A percentile compares a stretch with the other conserved stretches of the same genome.
Evolutionary conservation across 2,329 filamentous ascomycete species (phyloP).

Genomic region (Exserohilum rostratum): DNA sequence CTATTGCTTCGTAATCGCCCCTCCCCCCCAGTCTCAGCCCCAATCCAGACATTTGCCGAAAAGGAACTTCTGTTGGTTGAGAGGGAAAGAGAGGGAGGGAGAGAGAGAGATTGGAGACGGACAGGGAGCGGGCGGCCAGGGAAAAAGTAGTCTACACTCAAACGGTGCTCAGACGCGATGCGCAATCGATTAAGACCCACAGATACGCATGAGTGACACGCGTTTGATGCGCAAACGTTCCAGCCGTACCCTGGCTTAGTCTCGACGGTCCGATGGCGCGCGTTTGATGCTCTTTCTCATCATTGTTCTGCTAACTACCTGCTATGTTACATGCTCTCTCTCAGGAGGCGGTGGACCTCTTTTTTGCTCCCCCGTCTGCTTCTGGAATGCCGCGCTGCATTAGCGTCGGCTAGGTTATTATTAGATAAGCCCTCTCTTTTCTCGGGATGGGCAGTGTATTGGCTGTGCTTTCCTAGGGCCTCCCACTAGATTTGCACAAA

Average conservation of each 20-base stretch:
- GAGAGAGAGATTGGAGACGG: no score
- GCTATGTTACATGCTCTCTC: no score
- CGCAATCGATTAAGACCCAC: constrained; percentile 3
- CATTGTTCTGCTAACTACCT: no score
- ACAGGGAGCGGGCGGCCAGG: no score
- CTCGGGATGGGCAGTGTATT: not conserved
- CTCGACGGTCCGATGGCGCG: no score
- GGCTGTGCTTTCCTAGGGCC: not conserved
- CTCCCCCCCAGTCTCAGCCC: no score
- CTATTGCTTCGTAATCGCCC: no score
- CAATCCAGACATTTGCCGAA: not conserved
- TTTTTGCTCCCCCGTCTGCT: not conserved
- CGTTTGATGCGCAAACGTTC: constrained; percentile 5
- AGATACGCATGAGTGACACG: constrained; percentile 9
- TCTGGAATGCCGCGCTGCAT: constrained; percentile 5
- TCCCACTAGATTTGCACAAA: constrained; percentile 3
- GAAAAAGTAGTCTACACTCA: not conserved
- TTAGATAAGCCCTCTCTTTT: constrained; percentile 5
- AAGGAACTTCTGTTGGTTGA: no score
- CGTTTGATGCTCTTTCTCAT: no score
- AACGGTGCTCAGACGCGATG: not conserved
- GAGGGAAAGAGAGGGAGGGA: not conserved
- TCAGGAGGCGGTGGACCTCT: not conserved
- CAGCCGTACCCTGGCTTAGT: not conserved
- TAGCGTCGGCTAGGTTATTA: constrained; percentile 5